Conservation (phyloP, 2,329 filamentous ascomycete species). For the Xylaria polymorpha region DNA sequence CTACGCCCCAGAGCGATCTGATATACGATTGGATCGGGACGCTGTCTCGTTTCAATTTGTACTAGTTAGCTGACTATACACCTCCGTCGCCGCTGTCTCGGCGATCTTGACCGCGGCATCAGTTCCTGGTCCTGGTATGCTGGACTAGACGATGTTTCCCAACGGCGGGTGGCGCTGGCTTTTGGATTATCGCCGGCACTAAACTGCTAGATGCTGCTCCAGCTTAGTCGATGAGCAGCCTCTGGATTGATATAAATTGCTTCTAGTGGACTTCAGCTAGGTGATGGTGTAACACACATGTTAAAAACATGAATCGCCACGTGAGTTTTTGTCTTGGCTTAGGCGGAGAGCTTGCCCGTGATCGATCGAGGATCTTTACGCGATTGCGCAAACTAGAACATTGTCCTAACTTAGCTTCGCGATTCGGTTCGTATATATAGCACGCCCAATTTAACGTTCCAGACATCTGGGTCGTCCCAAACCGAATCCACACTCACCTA, state of each 20-base stretch:
- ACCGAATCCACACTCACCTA: neutral
- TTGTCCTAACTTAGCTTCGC: neutral
- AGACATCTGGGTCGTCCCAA: neutral
- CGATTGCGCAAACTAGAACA: neutral
- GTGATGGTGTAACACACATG: neutral
- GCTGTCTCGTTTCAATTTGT: slow-evolving; percentile 6
- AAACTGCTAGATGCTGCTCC: neutral
- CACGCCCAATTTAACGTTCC: neutral
- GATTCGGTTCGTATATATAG: neutral
- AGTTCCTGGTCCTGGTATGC: neutral
- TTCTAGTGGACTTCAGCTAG: slow-evolving; percentile 11
- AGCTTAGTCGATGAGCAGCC: neutral
- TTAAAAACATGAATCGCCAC: slow-evolving; percentile 7
- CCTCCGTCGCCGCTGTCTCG: slow-evolving; percentile 14
- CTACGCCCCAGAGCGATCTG: neutral
- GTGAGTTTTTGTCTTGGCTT: slow-evolving; percentile 9
- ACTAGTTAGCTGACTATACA: slow-evolving; percentile 6
- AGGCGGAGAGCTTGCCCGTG: neutral
- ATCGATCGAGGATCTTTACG: neutral
- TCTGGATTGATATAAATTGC: slow-evolving; percentile 4
- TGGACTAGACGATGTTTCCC: neutral
- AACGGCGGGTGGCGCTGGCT: neutral
- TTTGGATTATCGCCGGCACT: neutral
- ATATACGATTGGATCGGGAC: slow-evolving; percentile 11
- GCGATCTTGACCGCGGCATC: neutral